Evolutionary conservation across 176 grass and related monocot genomes (phyloP), one percentile per base, ranked within the genome.

Genomic region (Phyllostachys edulis): DNA sequence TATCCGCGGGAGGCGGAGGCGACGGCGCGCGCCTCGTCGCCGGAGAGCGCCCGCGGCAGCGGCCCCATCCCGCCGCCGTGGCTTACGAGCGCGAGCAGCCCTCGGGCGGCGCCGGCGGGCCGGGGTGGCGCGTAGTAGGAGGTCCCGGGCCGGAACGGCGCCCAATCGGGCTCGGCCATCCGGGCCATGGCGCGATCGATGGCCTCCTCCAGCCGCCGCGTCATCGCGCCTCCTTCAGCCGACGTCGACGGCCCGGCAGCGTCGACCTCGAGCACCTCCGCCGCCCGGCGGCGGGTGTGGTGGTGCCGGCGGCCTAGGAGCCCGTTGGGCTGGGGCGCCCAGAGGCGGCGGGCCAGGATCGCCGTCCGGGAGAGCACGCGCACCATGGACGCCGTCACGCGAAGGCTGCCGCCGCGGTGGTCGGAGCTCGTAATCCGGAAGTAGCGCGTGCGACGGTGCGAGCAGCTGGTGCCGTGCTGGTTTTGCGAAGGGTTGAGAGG

Each of bases 71-170:
- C 62, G 7, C 61, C 63, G 4, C 69, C 52, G 8, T 12, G 55
- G 18, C 16, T n/a, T 3, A 80, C 10, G 69, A 90, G 62, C 51
- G 44, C 85, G 24, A 90, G 84, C 9, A 90, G 15, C 69, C 80
- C 69, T 5, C 17, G 42, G 10, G 52, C 80, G 9, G 54, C 62
- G 10, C 84, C 89, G 7, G 89, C 89, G 36, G 85, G 84, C 0
- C 84, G 69, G 42, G 85, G 89, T 44, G 84, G 85, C 24, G 71
- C 89, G 69, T 69, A 90, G 85, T 87, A 90, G 54, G 89, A 90
- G 9, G 89, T 90, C 6, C 89, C 89, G 20, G 89, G 89, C 6
- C 89, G 75, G 89, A 90, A 90, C 49, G 80, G 85, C 42, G 89
- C 85, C 89, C 89, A 90, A 14, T 80, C 85, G 8, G 85, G 89